These are phyloP conservation scores for Parachaetomium inaequale DNA, from an alignment of 495 filamentous ascomycete genomes.

Conservation along the genomic window DNA sequence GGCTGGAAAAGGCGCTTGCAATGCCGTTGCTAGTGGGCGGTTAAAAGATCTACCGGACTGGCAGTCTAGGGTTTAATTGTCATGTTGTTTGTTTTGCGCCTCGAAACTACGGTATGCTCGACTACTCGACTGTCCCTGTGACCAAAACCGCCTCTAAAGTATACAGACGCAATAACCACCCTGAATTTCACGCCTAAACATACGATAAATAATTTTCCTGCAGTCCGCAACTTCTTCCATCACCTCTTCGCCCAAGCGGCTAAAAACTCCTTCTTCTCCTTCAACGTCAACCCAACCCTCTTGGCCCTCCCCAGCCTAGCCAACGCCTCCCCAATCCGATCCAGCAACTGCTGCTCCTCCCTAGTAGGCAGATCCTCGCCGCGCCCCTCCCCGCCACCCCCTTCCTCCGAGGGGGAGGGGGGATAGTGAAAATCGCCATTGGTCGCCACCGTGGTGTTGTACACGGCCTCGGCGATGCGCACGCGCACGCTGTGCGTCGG, in stretches of 20 bases:
- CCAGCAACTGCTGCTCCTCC: constrained; percentile 61
- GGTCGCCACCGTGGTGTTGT: constrained; percentile 36
- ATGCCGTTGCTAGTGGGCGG: background rate
- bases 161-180: background rate
- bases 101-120: background rate
- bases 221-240: too few relatives aligned
- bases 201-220: too few relatives aligned
- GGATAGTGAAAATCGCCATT: too few relatives aligned
- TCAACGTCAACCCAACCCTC: constrained; percentile 75
- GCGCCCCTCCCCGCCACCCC: constrained; percentile 39
- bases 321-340: constrained; percentile 76
- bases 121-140: background rate
- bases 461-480: constrained; percentile 71
- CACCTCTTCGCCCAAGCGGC: constrained; percentile 49
- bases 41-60: constrained; percentile 16
- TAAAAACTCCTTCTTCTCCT: constrained; percentile 81
- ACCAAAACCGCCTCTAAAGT: background rate
- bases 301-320: constrained; percentile 90
- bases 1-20: constrained; percentile 15
- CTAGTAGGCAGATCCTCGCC: constrained; percentile 40
- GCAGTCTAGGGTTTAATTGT: constrained; percentile 3
- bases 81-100: background rate
- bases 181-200: background rate
- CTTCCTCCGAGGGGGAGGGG: too few relatives aligned
- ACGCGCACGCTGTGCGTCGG: constrained; percentile 89